These are phyloP conservation scores for Solanum hybrid DNA, from an alignment of 305 asterid genomes.

Conservation along the genomic window DNA sequence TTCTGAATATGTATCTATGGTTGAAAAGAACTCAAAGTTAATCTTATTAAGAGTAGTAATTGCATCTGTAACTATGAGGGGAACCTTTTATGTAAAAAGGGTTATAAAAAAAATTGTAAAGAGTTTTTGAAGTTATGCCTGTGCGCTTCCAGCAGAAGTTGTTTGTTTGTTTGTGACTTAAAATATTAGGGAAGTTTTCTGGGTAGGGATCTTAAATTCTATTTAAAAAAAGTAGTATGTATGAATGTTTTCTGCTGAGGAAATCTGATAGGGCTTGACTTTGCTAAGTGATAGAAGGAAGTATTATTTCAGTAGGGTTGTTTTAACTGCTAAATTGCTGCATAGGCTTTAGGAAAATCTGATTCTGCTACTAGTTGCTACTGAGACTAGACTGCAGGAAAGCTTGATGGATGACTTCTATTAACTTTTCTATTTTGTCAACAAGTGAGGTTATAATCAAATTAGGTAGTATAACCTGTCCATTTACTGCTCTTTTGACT, in stretches of 20 bases:
- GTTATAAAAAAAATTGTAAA: neutral
- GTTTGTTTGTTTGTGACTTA: neutral
- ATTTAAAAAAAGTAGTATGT: neutral
- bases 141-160: neutral
- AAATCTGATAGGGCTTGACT: neutral
- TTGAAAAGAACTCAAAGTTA: neutral
- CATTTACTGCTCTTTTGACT: neutral
- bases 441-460: neutral
- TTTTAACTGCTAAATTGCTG: neutral
- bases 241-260: neutral
- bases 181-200: neutral
- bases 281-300: neutral
- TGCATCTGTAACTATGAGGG: neutral
- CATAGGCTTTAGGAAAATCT: neutral
- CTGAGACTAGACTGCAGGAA: neutral
- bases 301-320: neutral
- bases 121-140: neutral
- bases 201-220: neutral
- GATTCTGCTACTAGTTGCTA: neutral
- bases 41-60: neutral
- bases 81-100: neutral
- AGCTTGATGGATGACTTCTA: neutral
- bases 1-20: neutral
- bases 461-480: neutral
- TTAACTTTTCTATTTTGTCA: neutral